Conservation (phyloP, 371 early-diverging fungal species). For the Mucor sp. region DNA sequence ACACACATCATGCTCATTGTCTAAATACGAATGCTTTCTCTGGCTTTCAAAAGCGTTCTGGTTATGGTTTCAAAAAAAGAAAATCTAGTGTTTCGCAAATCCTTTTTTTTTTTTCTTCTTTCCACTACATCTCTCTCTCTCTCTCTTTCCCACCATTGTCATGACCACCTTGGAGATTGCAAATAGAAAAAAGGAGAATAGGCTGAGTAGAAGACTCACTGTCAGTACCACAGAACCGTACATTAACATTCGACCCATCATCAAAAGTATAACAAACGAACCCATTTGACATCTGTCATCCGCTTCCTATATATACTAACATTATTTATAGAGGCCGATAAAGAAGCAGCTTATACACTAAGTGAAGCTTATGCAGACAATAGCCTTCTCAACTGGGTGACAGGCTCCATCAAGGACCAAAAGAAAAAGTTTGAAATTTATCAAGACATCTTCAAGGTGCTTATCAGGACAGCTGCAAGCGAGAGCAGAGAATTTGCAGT, state of each 20-base stretch:
- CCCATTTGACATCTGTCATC: not conserved
- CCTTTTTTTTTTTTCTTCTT: not conserved
- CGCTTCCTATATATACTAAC: not conserved
- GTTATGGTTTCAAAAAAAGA: not conserved
- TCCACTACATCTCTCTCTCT: too few species aligned
- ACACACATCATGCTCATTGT: not conserved
- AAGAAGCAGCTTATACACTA: slow-evolving; percentile 30
- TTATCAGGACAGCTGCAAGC: slow-evolving; percentile 23
- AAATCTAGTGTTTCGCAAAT: slow-evolving; percentile 1
- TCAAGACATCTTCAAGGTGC: slow-evolving; percentile 26
- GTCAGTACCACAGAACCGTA: slow-evolving; percentile 24
- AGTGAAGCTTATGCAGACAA: slow-evolving; percentile 27
- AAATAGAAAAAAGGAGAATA: slow-evolving; percentile 21
- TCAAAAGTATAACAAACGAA: slow-evolving; percentile 22
- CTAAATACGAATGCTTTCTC: not conserved
- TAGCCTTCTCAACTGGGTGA: slow-evolving; percentile 20
- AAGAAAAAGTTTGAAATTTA: slow-evolving; percentile 11
- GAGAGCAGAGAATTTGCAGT: slow-evolving; percentile 37
- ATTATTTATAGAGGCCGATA: slow-evolving; percentile 26
- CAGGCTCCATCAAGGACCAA: slow-evolving; percentile 17
- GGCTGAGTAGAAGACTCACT: slow-evolving; percentile 24
- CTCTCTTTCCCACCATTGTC: not conserved
- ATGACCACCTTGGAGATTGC: not conserved
- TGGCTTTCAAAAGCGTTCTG: not conserved
- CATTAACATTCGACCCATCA: slow-evolving; percentile 26